A percentile compares a stretch with the other conserved stretches of the same genome.
Evolutionary conservation across 148 eudicot species (phyloP).

Genomic region (Chenopodium berlandieri): DNA sequence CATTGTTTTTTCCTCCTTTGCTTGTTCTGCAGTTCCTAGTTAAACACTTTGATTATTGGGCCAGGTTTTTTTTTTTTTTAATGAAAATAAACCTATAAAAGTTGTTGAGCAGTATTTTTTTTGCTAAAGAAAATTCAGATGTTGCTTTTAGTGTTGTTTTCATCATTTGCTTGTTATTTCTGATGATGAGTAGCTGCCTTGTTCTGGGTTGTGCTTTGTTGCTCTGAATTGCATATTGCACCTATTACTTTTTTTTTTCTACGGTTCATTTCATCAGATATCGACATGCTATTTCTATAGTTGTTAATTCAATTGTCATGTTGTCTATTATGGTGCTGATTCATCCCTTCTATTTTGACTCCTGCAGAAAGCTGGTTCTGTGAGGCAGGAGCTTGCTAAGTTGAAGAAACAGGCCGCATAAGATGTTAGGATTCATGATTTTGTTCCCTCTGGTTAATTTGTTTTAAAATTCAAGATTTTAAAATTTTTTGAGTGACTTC

Average conservation of each 20-base stretch:
- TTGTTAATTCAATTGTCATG: background rate
- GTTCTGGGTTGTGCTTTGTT: background rate
- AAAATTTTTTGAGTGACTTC: conserved; percentile 9
- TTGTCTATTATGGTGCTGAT: background rate
- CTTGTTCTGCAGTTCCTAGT: no score
- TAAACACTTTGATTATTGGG: no score
- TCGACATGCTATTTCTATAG: no score
- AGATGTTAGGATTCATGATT: conserved; percentile 23
- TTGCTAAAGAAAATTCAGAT: no score
- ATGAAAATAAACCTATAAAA: no score
- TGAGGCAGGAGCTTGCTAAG: conserved; percentile 66
- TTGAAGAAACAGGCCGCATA: conserved; percentile 53
- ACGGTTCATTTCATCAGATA: no score
- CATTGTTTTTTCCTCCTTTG: no score
- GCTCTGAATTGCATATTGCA: background rate
- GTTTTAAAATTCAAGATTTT: background rate
- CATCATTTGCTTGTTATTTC: no score
- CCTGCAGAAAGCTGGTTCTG: conserved; percentile 66
- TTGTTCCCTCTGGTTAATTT: conserved; percentile 10
- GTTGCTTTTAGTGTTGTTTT: background rate
- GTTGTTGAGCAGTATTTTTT: no score
- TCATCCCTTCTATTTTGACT: background rate
- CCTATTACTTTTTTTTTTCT: no score
- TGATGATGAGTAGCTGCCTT: background rate
- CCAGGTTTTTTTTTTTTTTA: no score